phyloP scores from a whole-genome alignment of 768 basidiomycete species.

The Pisolithus orientalis region DNA sequence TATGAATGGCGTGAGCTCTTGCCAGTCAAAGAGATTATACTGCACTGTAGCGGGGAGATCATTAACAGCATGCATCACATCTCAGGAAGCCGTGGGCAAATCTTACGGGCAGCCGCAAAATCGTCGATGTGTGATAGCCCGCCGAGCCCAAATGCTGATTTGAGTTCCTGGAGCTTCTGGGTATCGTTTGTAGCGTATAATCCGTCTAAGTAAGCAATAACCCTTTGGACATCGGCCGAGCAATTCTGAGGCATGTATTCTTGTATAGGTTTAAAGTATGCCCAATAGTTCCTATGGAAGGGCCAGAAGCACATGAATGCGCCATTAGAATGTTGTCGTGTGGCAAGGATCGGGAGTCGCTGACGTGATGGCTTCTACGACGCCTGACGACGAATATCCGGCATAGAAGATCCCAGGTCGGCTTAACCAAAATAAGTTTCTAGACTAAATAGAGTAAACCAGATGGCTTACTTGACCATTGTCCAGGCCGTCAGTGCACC shows the following conservation, averaged over 20 bases:
- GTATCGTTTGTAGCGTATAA: slow-evolving; percentile 42
- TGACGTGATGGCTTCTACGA: slow-evolving; percentile 39
- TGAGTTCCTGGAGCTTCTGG: slow-evolving; percentile 45
- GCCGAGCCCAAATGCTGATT: slow-evolving; percentile 54
- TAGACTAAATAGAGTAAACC: not conserved
- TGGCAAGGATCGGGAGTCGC: slow-evolving; percentile 10
- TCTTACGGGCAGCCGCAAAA: slow-evolving; percentile 51
- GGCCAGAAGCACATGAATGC: not conserved
- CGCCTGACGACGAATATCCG: slow-evolving; percentile 40
- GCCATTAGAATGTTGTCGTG: not conserved
- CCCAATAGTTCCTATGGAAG: slow-evolving; percentile 17
- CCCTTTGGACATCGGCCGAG: slow-evolving; percentile 63
- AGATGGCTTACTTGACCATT: slow-evolving; percentile 52
- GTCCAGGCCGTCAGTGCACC: slow-evolving; percentile 53
- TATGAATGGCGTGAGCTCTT: slow-evolving; percentile 44
- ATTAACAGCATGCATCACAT: slow-evolving; percentile 27
- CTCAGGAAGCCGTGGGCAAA: not conserved
- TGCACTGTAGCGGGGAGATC: slow-evolving; percentile 27
- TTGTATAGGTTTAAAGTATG: slow-evolving; percentile 68
- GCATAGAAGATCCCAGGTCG: slow-evolving; percentile 36
- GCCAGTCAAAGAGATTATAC: slow-evolving; percentile 64
- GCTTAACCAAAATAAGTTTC: slow-evolving; percentile 14
- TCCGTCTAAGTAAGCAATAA: slow-evolving; percentile 54
- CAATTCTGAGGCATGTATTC: slow-evolving; percentile 67
- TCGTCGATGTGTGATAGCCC: slow-evolving; percentile 58